A percentile compares a stretch with the other conserved stretches of the same genome.
Evolutionary conservation across 2,329 filamentous ascomycete species (phyloP).

Genomic region (Monilinia fructicola): DNA sequence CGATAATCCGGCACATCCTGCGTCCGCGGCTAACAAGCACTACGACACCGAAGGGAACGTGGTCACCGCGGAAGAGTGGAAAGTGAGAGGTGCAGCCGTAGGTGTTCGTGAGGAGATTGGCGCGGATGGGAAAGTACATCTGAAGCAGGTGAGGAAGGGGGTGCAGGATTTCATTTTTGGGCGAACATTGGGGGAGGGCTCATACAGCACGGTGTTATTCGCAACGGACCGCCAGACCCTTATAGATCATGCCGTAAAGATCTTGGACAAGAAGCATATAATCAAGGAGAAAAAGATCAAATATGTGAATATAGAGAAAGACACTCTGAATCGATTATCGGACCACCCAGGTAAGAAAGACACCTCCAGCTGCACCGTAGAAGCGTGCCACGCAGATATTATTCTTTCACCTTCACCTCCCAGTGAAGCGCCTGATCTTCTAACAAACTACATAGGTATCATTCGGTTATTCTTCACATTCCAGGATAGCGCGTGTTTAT

Average conservation of each 20-base stretch:
- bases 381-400: background rate
- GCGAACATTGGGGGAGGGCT: constrained; percentile 86
- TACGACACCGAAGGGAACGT: constrained; percentile 59
- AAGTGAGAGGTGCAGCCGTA: constrained; percentile 89
- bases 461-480: constrained; percentile 98
- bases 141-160: constrained; percentile 89
- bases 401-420: background rate
- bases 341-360: constrained; percentile 71
- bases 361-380: background rate
- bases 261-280: constrained; percentile 96
- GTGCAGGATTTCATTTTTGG: constrained; percentile 97
- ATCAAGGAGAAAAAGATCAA: constrained; percentile 99
- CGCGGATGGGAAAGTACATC: constrained; percentile 75
- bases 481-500: constrained; percentile 91
- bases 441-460: constrained; percentile 52
- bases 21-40: constrained; percentile 42
- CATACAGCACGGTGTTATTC: constrained; percentile 92
- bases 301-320: constrained; percentile 99
- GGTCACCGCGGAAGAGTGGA: constrained; percentile 82
- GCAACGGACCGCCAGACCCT: constrained; percentile 91
- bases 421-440: background rate
- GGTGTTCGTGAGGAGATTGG: constrained; percentile 81
- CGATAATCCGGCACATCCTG: constrained; percentile 35
- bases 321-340: constrained; percentile 91
- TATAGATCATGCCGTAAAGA: constrained; percentile 97